Conservation (phyloP, 805 yeast genomes). For the Teunomyces funiuensis region DNA sequence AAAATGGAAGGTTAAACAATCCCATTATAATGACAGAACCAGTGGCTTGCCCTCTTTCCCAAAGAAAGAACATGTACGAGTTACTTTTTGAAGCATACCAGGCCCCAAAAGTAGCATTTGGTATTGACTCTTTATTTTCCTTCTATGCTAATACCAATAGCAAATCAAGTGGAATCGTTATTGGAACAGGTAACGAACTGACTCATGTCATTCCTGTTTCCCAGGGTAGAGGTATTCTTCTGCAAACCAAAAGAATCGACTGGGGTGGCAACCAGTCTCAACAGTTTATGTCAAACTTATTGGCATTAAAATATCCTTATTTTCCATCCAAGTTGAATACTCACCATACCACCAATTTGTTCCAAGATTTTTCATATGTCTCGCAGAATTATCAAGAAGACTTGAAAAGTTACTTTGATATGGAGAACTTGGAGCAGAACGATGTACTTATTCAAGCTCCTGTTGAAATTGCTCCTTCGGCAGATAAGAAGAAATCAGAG, state of each 20-base stretch:
- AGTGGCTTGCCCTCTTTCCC: slow-evolving; percentile 66
- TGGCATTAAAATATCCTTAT: slow-evolving; percentile 84
- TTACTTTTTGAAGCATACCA: slow-evolving; percentile 80
- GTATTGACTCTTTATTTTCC: slow-evolving; percentile 81
- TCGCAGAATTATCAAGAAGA: slow-evolving; percentile 69
- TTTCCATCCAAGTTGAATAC: slow-evolving; percentile 75
- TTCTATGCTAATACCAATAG: slow-evolving; percentile 59
- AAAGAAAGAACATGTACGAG: slow-evolving; percentile 76
- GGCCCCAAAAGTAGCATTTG: slow-evolving; percentile 73
- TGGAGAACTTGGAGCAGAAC: slow-evolving; percentile 62
- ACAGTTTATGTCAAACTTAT: slow-evolving; percentile 58
- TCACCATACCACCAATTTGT: slow-evolving; percentile 63
- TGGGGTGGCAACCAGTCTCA: slow-evolving; percentile 87
- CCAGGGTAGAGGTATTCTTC: slow-evolving; percentile 62
- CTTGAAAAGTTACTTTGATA: slow-evolving; percentile 51
- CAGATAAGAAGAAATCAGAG: slow-evolving; percentile 71
- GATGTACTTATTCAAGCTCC: slow-evolving; percentile 86
- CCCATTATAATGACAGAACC: slow-evolving; percentile 83
- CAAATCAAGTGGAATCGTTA: slow-evolving; percentile 60
- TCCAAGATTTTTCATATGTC: slow-evolving; percentile 77
- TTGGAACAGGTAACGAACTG: slow-evolving; percentile 80
- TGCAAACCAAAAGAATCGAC: slow-evolving; percentile 75
- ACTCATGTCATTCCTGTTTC: slow-evolving; percentile 82
- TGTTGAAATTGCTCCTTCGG: slow-evolving; percentile 55
- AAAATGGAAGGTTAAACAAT: slow-evolving; percentile 56